These are phyloP conservation scores for Coemansia sp. DNA, from an alignment of 192 early-diverging fungal species.

Conservation along the genomic window DNA sequence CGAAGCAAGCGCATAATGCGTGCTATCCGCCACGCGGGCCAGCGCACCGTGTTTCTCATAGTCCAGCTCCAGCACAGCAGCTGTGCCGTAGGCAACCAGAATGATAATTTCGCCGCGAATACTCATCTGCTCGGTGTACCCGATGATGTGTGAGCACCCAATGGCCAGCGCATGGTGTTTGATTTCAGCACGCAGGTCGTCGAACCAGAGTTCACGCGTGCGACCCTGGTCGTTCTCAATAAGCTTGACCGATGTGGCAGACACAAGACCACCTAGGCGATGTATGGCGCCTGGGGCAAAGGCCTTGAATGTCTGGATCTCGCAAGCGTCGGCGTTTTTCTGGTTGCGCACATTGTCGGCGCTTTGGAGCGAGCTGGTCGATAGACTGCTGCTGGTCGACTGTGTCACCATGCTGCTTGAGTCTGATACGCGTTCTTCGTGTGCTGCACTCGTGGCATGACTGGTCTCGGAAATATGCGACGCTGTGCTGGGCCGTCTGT, in stretches of 20 bases:
- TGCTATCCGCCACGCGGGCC: background rate
- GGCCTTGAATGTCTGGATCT: constrained; percentile 49
- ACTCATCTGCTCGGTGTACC: constrained; percentile 64
- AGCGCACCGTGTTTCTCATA: background rate
- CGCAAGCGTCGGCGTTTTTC: constrained; percentile 10
- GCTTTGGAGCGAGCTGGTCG: constrained; percentile 18
- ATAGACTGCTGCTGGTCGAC: constrained; percentile 14
- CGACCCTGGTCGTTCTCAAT: constrained; percentile 33
- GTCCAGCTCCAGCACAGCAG: constrained; percentile 57
- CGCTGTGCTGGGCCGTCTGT: constrained; percentile 6
- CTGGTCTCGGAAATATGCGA: background rate
- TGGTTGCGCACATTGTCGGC: constrained; percentile 19
- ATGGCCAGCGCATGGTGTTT: constrained; percentile 66
- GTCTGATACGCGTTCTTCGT: background rate
- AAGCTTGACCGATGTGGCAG: constrained; percentile 62
- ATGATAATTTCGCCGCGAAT: constrained; percentile 65
- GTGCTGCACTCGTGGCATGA: background rate
- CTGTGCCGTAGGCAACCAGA: constrained; percentile 71
- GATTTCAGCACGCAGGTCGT: constrained; percentile 76
- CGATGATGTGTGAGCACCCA: constrained; percentile 68
- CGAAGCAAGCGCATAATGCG: too few relatives aligned
- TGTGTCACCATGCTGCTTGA: constrained; percentile 6
- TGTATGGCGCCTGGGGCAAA: constrained; percentile 54
- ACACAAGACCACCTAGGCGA: constrained; percentile 58
- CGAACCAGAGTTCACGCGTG: constrained; percentile 62